Percentiles rank a stretch among this genome's conserved stretches.
Conservation (phyloP, 2,329 filamentous ascomycete species). For the Byssothecium circinans region DNA sequence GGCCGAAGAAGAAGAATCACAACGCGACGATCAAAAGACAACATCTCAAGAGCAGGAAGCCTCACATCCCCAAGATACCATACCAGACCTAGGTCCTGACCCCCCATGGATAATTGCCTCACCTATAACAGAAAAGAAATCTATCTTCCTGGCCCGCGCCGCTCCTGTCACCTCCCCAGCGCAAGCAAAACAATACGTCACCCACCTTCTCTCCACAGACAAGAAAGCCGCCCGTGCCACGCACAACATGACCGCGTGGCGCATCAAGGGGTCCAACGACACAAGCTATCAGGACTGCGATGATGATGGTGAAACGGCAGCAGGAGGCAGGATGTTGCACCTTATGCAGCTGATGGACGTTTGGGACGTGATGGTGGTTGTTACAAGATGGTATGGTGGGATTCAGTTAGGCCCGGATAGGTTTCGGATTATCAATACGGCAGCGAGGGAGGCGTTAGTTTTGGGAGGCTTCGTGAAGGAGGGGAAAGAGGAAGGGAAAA, state of each 20-base stretch:
- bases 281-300: conserved; percentile 83
- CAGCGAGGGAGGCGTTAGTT: conserved; percentile 81
- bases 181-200: conserved; percentile 71
- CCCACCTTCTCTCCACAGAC: conserved; percentile 77
- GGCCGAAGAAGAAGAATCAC: conserved; percentile 34
- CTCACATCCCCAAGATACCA: conserved; percentile 8
- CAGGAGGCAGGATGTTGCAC: conserved; percentile 81
- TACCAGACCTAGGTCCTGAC: conserved; percentile 41
- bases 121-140: conserved; percentile 77
- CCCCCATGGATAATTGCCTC: conserved; percentile 75
- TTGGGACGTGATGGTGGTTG: conserved; percentile 90
- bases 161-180: conserved; percentile 68
- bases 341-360: conserved; percentile 93
- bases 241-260: conserved; percentile 95
- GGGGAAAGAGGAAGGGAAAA: conserved; percentile 40
- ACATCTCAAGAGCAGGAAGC: conserved; percentile 5
- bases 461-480: conserved; percentile 70
- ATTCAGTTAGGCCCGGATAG: conserved; percentile 84
- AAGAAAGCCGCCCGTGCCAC: conserved; percentile 83
- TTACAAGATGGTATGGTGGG: conserved; percentile 94
- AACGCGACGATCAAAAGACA: conserved; percentile 11
- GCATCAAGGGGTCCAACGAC: conserved; percentile 65
- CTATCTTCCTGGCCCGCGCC: conserved; percentile 80
- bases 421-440: conserved; percentile 87
- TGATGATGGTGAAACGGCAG: conserved; percentile 93